These are phyloP conservation scores for Moesziomyces parantarcticus DNA, from an alignment of 1,284 basidiomycete species.

Conservation along the genomic window DNA sequence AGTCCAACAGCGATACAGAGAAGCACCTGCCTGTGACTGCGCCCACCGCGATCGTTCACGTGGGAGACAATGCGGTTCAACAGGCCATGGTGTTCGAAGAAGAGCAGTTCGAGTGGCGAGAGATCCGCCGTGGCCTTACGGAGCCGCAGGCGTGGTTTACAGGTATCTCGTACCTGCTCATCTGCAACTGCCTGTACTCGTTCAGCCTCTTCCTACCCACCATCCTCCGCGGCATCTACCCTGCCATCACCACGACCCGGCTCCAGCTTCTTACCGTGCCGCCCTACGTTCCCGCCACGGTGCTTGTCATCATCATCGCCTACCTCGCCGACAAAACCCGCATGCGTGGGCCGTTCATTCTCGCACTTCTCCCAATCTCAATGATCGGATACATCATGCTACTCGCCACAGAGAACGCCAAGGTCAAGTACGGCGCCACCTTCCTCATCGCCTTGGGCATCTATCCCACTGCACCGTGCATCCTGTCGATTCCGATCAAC, in stretches of 20 bases:
- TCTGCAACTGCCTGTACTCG: conserved; percentile 56
- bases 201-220: conserved; percentile 66
- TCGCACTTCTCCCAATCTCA: conserved; percentile 63
- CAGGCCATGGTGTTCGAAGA: conserved; percentile 28
- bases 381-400: conserved; percentile 66
- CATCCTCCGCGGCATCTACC: conserved; percentile 70
- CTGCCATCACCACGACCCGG: conserved; percentile 44
- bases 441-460: conserved; percentile 64
- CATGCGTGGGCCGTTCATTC: conserved; percentile 66
- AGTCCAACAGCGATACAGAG: conserved; percentile 13
- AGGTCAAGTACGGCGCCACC: conserved; percentile 60
- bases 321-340: conserved; percentile 66
- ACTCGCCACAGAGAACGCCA: conserved; percentile 38
- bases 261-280: conserved; percentile 56
- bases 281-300: conserved; percentile 58
- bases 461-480: conserved; percentile 61
- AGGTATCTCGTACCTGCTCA: conserved; percentile 46
- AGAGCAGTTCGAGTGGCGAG: conserved; percentile 55
- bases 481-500: conserved; percentile 58
- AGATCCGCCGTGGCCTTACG: conserved; percentile 42
- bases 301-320: conserved; percentile 64
- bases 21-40: conserved; percentile 8
- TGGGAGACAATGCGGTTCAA: conserved; percentile 9
- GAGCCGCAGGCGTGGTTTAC: conserved; percentile 58
- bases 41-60: conserved; percentile 11